These are phyloP conservation scores for Leccinum imitatum DNA, from an alignment of 768 basidiomycete species.

Conservation along the genomic window DNA sequence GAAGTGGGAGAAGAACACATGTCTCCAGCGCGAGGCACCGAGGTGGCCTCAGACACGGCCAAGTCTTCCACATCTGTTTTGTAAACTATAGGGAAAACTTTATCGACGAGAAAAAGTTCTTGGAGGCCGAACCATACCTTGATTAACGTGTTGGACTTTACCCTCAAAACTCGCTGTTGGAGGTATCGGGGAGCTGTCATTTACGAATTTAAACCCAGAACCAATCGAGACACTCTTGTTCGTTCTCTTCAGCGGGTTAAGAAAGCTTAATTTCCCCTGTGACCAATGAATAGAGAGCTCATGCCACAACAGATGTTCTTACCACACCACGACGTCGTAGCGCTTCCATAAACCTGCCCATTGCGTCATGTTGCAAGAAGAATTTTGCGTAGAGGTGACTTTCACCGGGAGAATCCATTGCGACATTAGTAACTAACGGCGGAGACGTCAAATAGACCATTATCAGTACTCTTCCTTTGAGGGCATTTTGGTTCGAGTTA, in stretches of 20 bases:
- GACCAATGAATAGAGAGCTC: slow-evolving; percentile 2
- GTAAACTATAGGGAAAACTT: slow-evolving; percentile 22
- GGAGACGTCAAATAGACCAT: slow-evolving; percentile 34
- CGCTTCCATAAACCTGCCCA: slow-evolving; percentile 41
- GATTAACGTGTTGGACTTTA: slow-evolving; percentile 32
- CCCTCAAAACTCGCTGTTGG: slow-evolving; percentile 32
- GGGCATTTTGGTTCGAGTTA: slow-evolving; percentile 21
- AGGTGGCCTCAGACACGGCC: not conserved
- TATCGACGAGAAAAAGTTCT: not conserved
- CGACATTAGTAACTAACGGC: slow-evolving; percentile 39
- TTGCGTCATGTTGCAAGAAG: slow-evolving; percentile 33
- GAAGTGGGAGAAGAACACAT: not conserved
- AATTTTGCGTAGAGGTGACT: slow-evolving; percentile 37
- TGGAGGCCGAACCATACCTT: slow-evolving; percentile 17
- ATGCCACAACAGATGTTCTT: slow-evolving; percentile 12
- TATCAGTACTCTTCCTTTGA: slow-evolving; percentile 26
- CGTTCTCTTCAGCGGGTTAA: slow-evolving; percentile 21
- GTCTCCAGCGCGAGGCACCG: not conserved
- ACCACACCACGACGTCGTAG: slow-evolving; percentile 50
- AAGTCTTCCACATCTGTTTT: slow-evolving; percentile 26
- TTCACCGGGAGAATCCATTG: slow-evolving; percentile 20
- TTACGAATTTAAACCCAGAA: slow-evolving; percentile 24
- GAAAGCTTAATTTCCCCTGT: slow-evolving; percentile 33
- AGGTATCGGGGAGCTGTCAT: slow-evolving; percentile 21
- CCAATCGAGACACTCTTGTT: slow-evolving; percentile 28